Percentiles rank a stretch among this genome's conserved stretches.
These are phyloP conservation scores for Cupressus sempervirens DNA, from an alignment of 75 land plant genomes.

Conservation along the genomic window DNA sequence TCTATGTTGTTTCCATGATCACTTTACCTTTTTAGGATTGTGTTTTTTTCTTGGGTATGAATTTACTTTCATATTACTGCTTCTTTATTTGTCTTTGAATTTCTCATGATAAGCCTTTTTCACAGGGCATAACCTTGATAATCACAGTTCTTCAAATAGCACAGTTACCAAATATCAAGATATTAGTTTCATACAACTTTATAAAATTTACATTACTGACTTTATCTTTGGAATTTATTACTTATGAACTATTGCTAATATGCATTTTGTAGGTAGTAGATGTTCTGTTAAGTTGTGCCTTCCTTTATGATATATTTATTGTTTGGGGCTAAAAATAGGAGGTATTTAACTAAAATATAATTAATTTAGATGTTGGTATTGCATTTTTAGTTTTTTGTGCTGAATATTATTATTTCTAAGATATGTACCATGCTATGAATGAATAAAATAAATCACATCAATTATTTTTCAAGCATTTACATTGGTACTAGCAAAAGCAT, in stretches of 20 bases:
- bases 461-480: too few species aligned
- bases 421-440: too few species aligned
- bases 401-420: too few species aligned
- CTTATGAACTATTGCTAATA: neutral
- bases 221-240: neutral
- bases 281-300: constrained; percentile 73
- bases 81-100: neutral
- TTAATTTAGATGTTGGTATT: too few species aligned
- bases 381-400: too few species aligned
- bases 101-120: neutral
- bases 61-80: neutral
- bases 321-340: too few species aligned
- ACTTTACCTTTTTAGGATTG: neutral
- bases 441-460: too few species aligned
- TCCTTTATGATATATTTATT: constrained; percentile 87
- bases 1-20: neutral
- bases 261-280: constrained; percentile 62
- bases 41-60: neutral
- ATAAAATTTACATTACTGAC: neutral
- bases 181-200: constrained; percentile 9
- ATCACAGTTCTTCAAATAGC: constrained; percentile 75
- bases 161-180: constrained; percentile 85
- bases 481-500: too few species aligned
- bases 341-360: too few species aligned
- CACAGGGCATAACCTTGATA: constrained; percentile 84